Evolutionary conservation across 768 basidiomycete species (phyloP), one percentile per base, ranked within the genome.

Genomic region (Melanogaster broomeanus): DNA sequence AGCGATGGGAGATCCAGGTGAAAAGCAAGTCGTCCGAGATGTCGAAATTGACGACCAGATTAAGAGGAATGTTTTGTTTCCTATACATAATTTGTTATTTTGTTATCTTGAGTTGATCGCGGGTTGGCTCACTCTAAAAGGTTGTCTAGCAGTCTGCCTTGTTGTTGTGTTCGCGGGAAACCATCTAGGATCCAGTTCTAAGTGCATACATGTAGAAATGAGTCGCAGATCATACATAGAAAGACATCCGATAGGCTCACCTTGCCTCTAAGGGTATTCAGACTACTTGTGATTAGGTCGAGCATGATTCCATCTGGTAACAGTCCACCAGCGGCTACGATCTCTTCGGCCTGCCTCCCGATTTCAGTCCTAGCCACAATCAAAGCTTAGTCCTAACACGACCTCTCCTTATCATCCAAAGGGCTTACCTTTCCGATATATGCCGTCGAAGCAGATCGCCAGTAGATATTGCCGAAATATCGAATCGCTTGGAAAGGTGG

Each of bases 171-270:
- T 40, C 93, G 84, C 47, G 93, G 93, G 63, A 95, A 95, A 27
- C 93, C 93, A 53, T 95, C 93, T 44, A 94, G 69, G 53, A 94
- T 85, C 93, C 93, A 94, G 63, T 88, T 86, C 88, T 93, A 41
- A 37, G 28, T 13, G 49, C 25, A 34, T 37, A 53, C 57, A 51
- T 39, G 47, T n/a, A 15, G 25, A 58, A 10, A 51, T 44, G 54
- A 54, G 44, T 37, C n/a, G 37, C n/a, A 11, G 21, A 22, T 19
- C n/a, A 37, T 25, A 45, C 15, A 11, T 55, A 70, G 28, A 43
- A 45, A 35, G 1, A 48, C 38, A 15, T 24, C 21, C 21, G 16
- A 41, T 19, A 16, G 30, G 58, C 77, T 31, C 52, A 81, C 90
- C 71, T 82, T 83, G 65, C 84, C 80, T 48, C 77, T 77, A 38